Evolutionary conservation across 345 rosid species (phyloP).

Genomic region (Raphanus raphanistrum): DNA sequence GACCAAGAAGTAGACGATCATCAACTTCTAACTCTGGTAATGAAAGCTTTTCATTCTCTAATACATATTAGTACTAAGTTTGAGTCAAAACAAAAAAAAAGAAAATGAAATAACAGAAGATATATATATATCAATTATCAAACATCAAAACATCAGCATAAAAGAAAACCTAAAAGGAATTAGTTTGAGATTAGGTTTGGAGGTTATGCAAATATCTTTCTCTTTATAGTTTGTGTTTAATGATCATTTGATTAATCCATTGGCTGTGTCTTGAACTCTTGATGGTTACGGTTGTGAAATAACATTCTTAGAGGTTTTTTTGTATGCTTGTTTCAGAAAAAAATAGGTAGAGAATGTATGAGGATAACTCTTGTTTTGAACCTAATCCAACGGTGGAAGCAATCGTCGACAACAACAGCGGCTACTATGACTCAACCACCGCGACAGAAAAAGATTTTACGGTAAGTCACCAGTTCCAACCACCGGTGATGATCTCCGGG

Average conservation of each 20-base stretch:
- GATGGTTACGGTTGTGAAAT: neutral
- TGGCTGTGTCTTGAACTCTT: neutral
- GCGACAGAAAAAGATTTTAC: conserved; percentile 12
- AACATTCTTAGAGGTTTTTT: neutral
- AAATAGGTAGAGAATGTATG: conserved; percentile 41
- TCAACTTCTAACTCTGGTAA: conserved; percentile 22
- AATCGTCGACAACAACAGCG: conserved; percentile 16
- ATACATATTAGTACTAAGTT: neutral
- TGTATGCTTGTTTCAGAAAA: conserved; percentile 22
- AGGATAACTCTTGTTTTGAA: conserved; percentile 50
- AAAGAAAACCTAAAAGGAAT: neutral
- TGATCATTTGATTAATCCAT: neutral
- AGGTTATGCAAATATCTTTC: neutral
- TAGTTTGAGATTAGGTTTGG: conserved; percentile 36
- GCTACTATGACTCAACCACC: conserved; percentile 5
- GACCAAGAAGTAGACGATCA: neutral
- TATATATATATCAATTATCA: neutral
- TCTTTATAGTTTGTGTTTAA: neutral
- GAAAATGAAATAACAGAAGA: neutral
- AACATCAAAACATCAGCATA: neutral
- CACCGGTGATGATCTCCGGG: neutral
- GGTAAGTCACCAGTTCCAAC: conserved; percentile 16
- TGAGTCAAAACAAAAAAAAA: neutral
- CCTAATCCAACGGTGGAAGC: conserved; percentile 41
- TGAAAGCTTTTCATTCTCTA: neutral